phyloP scores from a whole-genome alignment of 208 protist species.

The Naegleria lovaniensis region DNA sequence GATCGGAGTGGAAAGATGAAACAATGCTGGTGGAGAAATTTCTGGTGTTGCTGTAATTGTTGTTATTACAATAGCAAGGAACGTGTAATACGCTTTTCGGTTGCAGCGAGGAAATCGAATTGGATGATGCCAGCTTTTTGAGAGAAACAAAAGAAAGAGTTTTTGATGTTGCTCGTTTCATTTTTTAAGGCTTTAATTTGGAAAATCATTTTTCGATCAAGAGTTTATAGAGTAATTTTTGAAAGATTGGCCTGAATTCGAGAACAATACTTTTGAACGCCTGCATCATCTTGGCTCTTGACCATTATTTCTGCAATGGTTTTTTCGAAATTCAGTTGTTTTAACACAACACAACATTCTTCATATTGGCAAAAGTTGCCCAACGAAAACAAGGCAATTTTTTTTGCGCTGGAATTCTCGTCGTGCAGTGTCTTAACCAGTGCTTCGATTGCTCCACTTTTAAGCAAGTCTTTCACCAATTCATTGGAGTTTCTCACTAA shows the following conservation, averaged over 20 bases:
- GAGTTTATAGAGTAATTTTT: neutral
- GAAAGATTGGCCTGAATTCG: neutral
- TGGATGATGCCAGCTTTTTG: too few relatives aligned
- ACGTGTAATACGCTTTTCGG: too few relatives aligned
- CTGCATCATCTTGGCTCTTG: neutral
- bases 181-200: too few relatives aligned
- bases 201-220: neutral
- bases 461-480: conserved; percentile 57
- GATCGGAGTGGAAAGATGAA: too few relatives aligned
- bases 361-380: conserved; percentile 78
- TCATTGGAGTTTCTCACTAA: conserved; percentile 77
- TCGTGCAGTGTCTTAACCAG: conserved; percentile 66
- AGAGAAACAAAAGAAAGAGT: too few relatives aligned
- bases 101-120: too few relatives aligned
- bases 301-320: neutral
- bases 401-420: conserved; percentile 56
- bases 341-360: conserved; percentile 59
- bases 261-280: neutral
- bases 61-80: too few relatives aligned
- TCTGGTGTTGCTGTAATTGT: too few relatives aligned
- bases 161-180: too few relatives aligned
- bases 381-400: conserved; percentile 74
- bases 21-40: too few relatives aligned
- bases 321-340: neutral
- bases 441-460: conserved; percentile 61